Evolutionary conservation across 768 basidiomycete species (phyloP), one percentile per base, ranked within the genome.

Genomic region (Lepiota brunneoincarnata): DNA sequence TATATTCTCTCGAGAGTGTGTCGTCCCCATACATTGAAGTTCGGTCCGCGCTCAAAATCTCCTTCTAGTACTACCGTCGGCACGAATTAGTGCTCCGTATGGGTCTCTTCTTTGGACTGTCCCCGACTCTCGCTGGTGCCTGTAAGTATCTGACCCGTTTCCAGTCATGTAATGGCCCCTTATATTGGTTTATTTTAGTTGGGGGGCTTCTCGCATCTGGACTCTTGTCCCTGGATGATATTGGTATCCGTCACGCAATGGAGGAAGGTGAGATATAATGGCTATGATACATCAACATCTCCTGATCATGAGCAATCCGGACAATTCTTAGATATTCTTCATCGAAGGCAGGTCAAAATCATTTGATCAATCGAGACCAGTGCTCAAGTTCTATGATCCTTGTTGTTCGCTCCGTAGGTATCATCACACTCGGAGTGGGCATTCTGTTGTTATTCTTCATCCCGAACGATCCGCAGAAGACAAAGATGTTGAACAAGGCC

Each of bases 141-240:
- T 73, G 72, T 72, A 48, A 51, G 72, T 62, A 12, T 31, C 20
- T 15, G 1, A 4, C n/a, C 17, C 39, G 18, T 23, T 41, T 45
- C 26, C 18, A 11, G 17, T 17, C 9, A 3, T 26, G 17, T 18
- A 24, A 18, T 51, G 2, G 24, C 26, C 10, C 15, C 40, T 52
- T 31, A 48, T 41, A 39, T 41, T n/a, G 31, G 31, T 10, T 21
- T 26, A 24, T 37, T n/a, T 2, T 26, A 74, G 71, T 74, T 46
- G 71, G 71, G 9, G 71, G 72, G n/a, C 67, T 74, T 2, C 62
- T 73, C 7, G 70, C 71, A 4, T 72, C 72, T 9, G 73, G 71
- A 7, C 61, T 74, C 14, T 54, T 74, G 5, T 55, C 62, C 5
- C 44, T 70, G 6, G 52, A 57, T 9, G 63, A 68, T 42, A 66